These are phyloP conservation scores for Lactifluus pinguis DNA, from an alignment of 768 basidiomycete genomes.

Conservation along the genomic window DNA sequence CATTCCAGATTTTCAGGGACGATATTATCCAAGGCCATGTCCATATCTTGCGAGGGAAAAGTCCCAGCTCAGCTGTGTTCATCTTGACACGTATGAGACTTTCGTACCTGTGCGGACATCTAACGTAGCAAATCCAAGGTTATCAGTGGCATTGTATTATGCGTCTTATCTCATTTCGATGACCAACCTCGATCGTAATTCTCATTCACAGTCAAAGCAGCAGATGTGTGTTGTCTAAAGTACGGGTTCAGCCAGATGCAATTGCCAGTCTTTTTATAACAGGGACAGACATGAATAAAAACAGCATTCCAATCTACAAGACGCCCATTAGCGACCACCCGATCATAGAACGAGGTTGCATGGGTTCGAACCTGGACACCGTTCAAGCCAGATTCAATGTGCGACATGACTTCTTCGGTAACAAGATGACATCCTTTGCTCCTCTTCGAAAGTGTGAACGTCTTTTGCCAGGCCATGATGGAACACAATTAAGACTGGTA, in stretches of 20 bases:
- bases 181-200: slow-evolving; percentile 69
- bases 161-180: background rate
- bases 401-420: slow-evolving; percentile 60
- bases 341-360: background rate
- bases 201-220: slow-evolving; percentile 79
- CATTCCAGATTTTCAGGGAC: slow-evolving; percentile 79
- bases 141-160: background rate
- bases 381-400: slow-evolving; percentile 62
- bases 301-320: slow-evolving; percentile 71
- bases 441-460: slow-evolving; percentile 51
- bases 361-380: slow-evolving; percentile 45
- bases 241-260: background rate
- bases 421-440: slow-evolving; percentile 74
- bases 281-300: slow-evolving; percentile 69
- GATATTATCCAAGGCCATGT: slow-evolving; percentile 84
- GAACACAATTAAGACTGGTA: background rate
- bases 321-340: background rate
- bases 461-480: slow-evolving; percentile 84
- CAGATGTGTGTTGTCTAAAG: slow-evolving; percentile 65
- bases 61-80: slow-evolving; percentile 23
- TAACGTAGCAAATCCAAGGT: slow-evolving; percentile 8
- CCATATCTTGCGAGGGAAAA: slow-evolving; percentile 59
- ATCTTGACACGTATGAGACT: background rate
- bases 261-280: background rate
- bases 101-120: slow-evolving; percentile 37